Percentiles rank a stretch among this genome's conserved stretches.
phyloP scores from a whole-genome alignment of 2,329 filamentous ascomycete genomes.

The Neopestalotiopsis sp. region DNA sequence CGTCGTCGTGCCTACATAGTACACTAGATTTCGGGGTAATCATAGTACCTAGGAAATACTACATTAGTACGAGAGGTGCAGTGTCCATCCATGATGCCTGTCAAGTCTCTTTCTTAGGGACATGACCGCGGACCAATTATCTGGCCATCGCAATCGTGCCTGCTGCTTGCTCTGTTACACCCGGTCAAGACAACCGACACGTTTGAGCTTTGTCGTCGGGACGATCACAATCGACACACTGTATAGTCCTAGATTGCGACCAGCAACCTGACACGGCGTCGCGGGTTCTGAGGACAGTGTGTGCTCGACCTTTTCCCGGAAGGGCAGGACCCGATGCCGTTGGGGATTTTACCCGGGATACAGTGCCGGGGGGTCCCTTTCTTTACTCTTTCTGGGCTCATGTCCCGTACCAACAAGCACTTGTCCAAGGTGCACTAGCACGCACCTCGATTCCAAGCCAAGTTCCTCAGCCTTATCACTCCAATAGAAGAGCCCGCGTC shows the following conservation, averaged over 20 bases:
- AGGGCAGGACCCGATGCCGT: not conserved
- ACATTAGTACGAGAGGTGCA: too few species aligned
- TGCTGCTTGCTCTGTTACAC: not conserved
- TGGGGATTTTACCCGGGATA: not conserved
- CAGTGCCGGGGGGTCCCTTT: not conserved
- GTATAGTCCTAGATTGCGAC: conserved; percentile 2
- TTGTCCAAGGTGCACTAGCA: not conserved
- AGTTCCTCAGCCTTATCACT: conserved; percentile 11
- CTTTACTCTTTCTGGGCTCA: not conserved
- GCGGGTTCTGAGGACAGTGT: not conserved
- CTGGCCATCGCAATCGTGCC: not conserved
- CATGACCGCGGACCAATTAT: not conserved
- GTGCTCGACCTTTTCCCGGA: not conserved
- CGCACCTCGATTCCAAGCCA: not conserved
- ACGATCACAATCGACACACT: not conserved
- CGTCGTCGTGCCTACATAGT: too few species aligned
- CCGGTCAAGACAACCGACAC: not conserved
- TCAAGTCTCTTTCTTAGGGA: not conserved
- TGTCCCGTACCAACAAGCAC: not conserved
- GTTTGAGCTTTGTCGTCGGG: not conserved
- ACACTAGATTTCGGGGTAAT: too few species aligned
- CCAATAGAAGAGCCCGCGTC: not conserved
- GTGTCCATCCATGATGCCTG: not conserved
- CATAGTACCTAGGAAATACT: too few species aligned
- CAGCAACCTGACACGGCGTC: not conserved